Evolutionary conservation across 78 protist genomes (phyloP).

Genomic region (Diacronema lutheri): DNA sequence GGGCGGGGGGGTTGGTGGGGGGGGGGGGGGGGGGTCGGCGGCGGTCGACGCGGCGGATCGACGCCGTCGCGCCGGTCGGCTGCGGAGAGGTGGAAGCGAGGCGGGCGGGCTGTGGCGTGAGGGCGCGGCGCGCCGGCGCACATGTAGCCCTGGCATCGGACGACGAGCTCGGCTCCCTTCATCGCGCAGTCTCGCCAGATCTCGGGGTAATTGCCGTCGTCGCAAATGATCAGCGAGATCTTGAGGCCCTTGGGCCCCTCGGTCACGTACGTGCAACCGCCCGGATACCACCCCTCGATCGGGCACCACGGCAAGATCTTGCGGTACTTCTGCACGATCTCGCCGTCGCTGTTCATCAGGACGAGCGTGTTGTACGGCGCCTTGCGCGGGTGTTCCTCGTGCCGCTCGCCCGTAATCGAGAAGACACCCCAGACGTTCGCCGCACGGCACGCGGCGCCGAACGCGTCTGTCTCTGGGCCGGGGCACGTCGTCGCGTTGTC

Average conservation of each 20-base stretch:
- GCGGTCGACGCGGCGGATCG: no score
- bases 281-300: slow-evolving; percentile 25
- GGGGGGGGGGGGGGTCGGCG: no score
- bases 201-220: slow-evolving; percentile 41
- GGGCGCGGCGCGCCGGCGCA: no score
- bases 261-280: not conserved
- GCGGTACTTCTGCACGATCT: slow-evolving; percentile 26
- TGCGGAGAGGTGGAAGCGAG: no score
- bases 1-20: no score
- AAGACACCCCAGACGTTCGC: slow-evolving; percentile 26
- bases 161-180: slow-evolving; percentile 31
- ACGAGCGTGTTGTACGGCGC: slow-evolving; percentile 32
- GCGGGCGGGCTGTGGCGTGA: no score
- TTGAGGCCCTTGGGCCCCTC: slow-evolving; percentile 35
- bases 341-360: slow-evolving; percentile 35
- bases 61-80: no score
- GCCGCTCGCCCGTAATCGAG: slow-evolving; percentile 26
- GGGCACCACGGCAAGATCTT: slow-evolving; percentile 38
- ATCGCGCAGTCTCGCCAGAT: slow-evolving; percentile 35
- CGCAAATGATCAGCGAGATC: slow-evolving; percentile 32
- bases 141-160: slow-evolving; percentile 33
- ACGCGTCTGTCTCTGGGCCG: slow-evolving; percentile 27
- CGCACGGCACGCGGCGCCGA: slow-evolving; percentile 10
- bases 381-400: slow-evolving; percentile 29
- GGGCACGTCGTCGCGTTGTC: slow-evolving; percentile 15